Base-by-base conservation (phyloP, 176 grass and related monocot species). In the Oryza longistaminata region DNA sequence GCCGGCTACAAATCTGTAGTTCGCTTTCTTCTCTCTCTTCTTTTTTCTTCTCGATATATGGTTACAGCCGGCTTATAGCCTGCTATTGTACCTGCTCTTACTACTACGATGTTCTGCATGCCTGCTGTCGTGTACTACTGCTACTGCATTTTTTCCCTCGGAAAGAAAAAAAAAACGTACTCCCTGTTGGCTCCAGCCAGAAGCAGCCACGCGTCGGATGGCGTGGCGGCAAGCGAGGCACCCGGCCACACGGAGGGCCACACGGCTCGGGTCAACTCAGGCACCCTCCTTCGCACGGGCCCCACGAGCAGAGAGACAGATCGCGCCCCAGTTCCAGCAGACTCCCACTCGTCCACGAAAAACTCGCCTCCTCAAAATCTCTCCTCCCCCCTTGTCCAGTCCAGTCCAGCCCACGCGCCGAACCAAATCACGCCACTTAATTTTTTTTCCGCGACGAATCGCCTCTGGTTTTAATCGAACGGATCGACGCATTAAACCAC, bases 391-490 rank as follows among this genome's bases (percentile, higher is more conserved):
- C 37, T 37, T 5, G 34, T 35, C 34, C 34, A 35, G 3, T 31
- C 26, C 26, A 27, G 33, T 33, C 34, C 34, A 77, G 83, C 76
- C 78, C 46, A 33, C 1, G 5, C 42, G 35, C 64, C 10, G 26
- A 25, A 24, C 71, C 16, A 81, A 85, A 78, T 90, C 83, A 76
- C 14, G 26, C 66, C 83, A 77, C 78, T 90, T 80, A 85, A 79
- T 24, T 21, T 60, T 58, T 60, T 58, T 60, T 31, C 68, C 71
- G 5, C 71, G 66, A 62, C 75, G 45, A 85, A 60, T 53, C 55
- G 76, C 31, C 71, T 44, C 7, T 53, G 26, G 9, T 65, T 24
- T 82, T 82, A 77, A 77, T 87, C 88, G 13, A 60, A 60, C 78
- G 70, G 70, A 87, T 68, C 85, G 0, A 78, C 16, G 83, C 83